Percentiles rank a stretch among this genome's conserved stretches.
phyloP scores from a whole-genome alignment of 2,329 filamentous ascomycete species.

The Claviceps sp. region DNA sequence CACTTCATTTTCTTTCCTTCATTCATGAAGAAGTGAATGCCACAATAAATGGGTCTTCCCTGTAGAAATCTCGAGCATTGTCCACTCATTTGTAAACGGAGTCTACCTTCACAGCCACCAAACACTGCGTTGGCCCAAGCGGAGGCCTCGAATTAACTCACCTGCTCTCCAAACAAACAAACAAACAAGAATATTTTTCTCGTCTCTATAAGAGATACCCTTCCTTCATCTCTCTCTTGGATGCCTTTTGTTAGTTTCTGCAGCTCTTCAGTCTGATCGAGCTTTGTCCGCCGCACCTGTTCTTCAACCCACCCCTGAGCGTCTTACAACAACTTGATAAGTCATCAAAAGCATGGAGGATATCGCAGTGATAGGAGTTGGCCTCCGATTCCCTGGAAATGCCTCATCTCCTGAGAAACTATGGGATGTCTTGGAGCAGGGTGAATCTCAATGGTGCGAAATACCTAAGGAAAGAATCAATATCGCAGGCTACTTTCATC shows the following conservation, averaged over 20 bases:
- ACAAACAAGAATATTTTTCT: background rate
- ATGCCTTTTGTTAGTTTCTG: background rate
- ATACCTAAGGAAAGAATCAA: slow-evolving; percentile 37
- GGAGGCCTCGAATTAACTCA: background rate
- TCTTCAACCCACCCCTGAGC: background rate
- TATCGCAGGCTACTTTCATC: slow-evolving; percentile 39
- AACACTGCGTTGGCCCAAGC: background rate
- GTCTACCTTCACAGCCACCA: slow-evolving; percentile 1
- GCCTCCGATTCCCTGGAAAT: slow-evolving; percentile 37
- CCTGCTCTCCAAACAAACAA: background rate
- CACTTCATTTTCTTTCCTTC: background rate
- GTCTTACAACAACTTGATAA: background rate
- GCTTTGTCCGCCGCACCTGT: background rate
- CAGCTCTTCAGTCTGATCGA: background rate
- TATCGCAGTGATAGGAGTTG: slow-evolving; percentile 38
- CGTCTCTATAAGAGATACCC: background rate
- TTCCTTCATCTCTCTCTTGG: background rate
- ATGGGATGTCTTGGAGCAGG: slow-evolving; percentile 33
- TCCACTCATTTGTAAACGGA: background rate
- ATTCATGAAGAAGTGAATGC: background rate
- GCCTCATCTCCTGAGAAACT: slow-evolving; percentile 29
- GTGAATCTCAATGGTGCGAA: slow-evolving; percentile 34
- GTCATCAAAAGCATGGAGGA: slow-evolving; percentile 17
- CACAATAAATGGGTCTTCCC: slow-evolving; percentile 1
- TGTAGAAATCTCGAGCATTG: background rate